Base-by-base conservation (phyloP, 2,329 filamentous ascomycete species). In the Aspergillus costaricaensis region DNA sequence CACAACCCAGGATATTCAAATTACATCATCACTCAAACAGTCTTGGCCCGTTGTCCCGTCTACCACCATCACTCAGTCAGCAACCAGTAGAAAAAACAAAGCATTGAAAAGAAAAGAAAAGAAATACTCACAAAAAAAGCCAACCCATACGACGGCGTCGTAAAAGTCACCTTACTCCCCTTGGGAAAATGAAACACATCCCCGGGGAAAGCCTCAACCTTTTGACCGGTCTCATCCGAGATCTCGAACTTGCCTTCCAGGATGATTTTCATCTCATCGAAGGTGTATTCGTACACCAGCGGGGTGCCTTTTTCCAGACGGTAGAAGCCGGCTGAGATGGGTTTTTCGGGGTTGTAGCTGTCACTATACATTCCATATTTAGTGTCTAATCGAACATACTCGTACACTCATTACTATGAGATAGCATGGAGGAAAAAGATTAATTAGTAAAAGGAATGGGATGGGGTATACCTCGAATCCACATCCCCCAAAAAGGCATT, bases 191-290 rank as follows among this genome's bases (percentile, higher is more conserved):
- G 87, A 67, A 91, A 88, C 51, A 89, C 85, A 72, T 90, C 88
- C 0, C 88, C 88, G 7, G 83, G 80, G 32, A 77, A 80, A 8
- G 85, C 88, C 55, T 82, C 81, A 23, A 87, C 85, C 65, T 82
- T 77, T 66, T 84, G 80, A 39, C 87, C 88, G 1, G 85, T 85
- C 72, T 84, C 83, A 65, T 90, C 88, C 30, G 79, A 80, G 68
- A 90, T 88, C 62, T 86, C 83, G 69, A 87, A 89, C 65, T 84
- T 81, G 14, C 88, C 88, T 67, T 90, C 87, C 9, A 90, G 76
- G 64, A 91, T 87, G 70, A 90, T 88, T 79, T 90, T 90, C 85
- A 89, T 88, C 79, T 90, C 88, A 69, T 90, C 84, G 75, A 90
- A 90, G 43, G 81, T 86, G 76, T 90, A 90, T 32, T 82, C 85